These are phyloP conservation scores for Thuidium tamariscinum DNA, from an alignment of 225 moss, liverwort and hornwort species.

Conservation along the genomic window DNA sequence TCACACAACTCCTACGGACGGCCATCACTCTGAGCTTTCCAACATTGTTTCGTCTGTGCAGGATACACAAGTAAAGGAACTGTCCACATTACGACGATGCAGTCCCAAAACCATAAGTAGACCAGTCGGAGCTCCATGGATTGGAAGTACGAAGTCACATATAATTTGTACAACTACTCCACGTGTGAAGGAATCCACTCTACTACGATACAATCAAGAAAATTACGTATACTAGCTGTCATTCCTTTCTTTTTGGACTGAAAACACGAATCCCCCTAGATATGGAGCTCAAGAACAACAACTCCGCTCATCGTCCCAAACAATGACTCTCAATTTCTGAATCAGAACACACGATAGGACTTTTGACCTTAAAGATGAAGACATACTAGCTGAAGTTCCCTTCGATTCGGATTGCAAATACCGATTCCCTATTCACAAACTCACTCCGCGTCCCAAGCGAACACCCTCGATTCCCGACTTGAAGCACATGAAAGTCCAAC, in stretches of 20 bases:
- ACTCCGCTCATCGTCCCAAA: background rate
- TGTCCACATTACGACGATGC: background rate
- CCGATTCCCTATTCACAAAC: background rate
- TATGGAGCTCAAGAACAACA: background rate
- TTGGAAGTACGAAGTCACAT: background rate
- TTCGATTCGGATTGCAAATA: background rate
- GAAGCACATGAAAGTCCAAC: background rate
- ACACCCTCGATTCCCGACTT: background rate
- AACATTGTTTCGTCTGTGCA: background rate
- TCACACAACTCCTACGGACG: background rate
- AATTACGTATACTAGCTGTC: too few relatives aligned
- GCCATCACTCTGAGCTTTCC: background rate
- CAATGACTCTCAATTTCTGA: background rate
- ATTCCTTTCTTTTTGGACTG: background rate
- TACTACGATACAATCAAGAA: background rate
- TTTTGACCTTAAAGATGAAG: too few relatives aligned
- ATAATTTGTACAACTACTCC: background rate
- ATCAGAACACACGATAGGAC: background rate
- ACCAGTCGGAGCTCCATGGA: background rate
- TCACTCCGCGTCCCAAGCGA: background rate
- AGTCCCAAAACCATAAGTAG: background rate
- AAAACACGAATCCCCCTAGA: background rate
- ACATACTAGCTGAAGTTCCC: background rate
- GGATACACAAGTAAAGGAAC: background rate
- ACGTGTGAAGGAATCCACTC: background rate